Evolutionary conservation across 306 rosid species (phyloP).

Genomic region (Quercus bicolor): DNA sequence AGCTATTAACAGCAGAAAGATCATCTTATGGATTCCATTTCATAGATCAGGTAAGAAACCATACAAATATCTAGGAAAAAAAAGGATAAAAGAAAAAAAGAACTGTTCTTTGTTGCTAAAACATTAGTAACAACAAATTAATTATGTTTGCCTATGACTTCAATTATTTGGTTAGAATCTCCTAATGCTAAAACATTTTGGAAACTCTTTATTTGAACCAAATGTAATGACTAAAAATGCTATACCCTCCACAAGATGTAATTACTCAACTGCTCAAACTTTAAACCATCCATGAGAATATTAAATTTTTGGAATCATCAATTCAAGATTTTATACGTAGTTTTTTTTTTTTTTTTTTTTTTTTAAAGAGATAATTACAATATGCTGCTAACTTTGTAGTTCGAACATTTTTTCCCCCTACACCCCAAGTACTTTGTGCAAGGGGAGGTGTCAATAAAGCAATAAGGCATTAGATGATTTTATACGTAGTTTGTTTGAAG

Average conservation of each 20-base stretch:
- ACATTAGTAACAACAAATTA: too few species aligned
- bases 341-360: too few species aligned
- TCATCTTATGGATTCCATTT: neutral
- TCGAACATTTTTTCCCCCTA: too few species aligned
- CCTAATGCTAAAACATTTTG: neutral
- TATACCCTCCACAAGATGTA: too few species aligned
- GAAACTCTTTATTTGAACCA: neutral
- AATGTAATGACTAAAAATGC: neutral
- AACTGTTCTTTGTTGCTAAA: neutral
- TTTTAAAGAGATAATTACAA: too few species aligned
- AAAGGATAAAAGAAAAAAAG: neutral
- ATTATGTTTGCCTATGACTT: too few species aligned
- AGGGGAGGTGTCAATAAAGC: too few species aligned
- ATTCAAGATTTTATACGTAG: neutral
- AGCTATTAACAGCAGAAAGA: neutral
- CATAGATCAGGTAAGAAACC: neutral
- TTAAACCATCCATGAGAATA: neutral
- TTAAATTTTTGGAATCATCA: neutral
- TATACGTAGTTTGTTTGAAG: too few species aligned
- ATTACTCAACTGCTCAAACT: neutral
- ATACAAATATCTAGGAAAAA: neutral
- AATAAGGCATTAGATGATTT: too few species aligned
- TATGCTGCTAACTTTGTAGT: too few species aligned
- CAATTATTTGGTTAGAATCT: neutral
- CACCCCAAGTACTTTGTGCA: too few species aligned